Base-by-base conservation (phyloP, 164 flowering plant genomes). In the Malania oleifera region DNA sequence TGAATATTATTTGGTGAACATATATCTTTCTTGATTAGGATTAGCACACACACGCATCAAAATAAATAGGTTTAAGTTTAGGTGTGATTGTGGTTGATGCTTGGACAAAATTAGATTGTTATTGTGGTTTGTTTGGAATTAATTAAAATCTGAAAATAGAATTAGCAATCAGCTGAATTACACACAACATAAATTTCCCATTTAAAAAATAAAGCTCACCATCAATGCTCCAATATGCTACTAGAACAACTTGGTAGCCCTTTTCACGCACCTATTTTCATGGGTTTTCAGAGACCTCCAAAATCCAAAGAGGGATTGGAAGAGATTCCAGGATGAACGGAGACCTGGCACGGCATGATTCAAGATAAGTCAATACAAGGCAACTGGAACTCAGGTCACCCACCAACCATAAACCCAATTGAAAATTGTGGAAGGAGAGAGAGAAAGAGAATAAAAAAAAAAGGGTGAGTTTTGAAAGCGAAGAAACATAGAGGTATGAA, bases 331-430 rank as follows among this genome's bases (percentile, higher is more conserved):
- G 35, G 45, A 40, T 20, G 49, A n/a, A n/a, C n/a, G 14, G 22
- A 46, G 64, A 57, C 71, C 74, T 69, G 73, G 82, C 62, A 13
- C 19, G n/a, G 71, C 77, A 73, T 64, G 76, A 75, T 31, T 56
- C 15, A 29, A 31, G 56, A 63, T 55, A 75, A 62, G 79, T 73
- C 79, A 73, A 79, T 43, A 27, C 57, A 49, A 5, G 66, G 77
- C 82, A 75, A 72, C 82, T 72, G 71, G 70, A 66, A 40, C 57
- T 54, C 43, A 61, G 75, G 55, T 72, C 69, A 72, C n/a, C n/a
- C n/a, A n/a, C 76, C 75, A 65, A 69, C 66, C 70, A 52, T 52
- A 17, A 35, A 26, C 48, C 31, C 55, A 31, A 47, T n/a, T 50
- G 8, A 20, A 18, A 49, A 51, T 37, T 13, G 25, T 1, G 28